Conservation (phyloP, 108 stramenopile genomes). For the Fistulifera pelliculosa region DNA sequence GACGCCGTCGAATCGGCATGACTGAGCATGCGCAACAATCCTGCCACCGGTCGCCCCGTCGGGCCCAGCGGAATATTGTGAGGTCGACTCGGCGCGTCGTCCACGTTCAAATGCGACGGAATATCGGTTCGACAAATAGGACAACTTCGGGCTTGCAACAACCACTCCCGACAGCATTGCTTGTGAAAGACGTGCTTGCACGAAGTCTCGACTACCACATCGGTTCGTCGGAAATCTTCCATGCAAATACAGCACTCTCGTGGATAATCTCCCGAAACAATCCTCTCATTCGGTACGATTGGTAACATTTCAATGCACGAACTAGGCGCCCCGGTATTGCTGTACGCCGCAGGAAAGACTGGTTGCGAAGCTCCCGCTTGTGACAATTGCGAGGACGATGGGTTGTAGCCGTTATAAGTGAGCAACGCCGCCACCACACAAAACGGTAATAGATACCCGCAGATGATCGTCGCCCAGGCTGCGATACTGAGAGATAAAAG, state of each 20-base stretch:
- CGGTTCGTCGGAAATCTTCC: slow-evolving; percentile 38
- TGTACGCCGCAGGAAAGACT: slow-evolving; percentile 42
- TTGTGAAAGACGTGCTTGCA: slow-evolving; percentile 76
- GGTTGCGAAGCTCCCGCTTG: slow-evolving; percentile 15
- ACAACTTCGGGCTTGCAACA: slow-evolving; percentile 56
- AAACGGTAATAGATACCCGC: slow-evolving; percentile 56
- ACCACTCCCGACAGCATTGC: slow-evolving; percentile 59
- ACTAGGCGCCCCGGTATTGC: slow-evolving; percentile 43
- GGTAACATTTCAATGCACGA: slow-evolving; percentile 29
- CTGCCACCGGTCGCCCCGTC: slow-evolving; percentile 8
- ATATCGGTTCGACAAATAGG: slow-evolving; percentile 61
- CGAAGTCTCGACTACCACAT: slow-evolving; percentile 54
- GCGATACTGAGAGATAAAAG: slow-evolving; percentile 48
- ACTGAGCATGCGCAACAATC: slow-evolving; percentile 8
- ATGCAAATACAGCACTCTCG: slow-evolving; percentile 71
- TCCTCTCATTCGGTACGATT: slow-evolving; percentile 20
- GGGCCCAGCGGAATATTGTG: slow-evolving; percentile 8
- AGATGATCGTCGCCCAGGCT: slow-evolving; percentile 54
- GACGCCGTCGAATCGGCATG: background rate
- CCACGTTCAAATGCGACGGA: slow-evolving; percentile 7
- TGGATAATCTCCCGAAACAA: slow-evolving; percentile 34
- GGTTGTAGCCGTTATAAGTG: slow-evolving; percentile 59
- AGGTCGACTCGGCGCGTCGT: background rate
- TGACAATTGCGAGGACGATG: slow-evolving; percentile 12
- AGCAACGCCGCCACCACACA: slow-evolving; percentile 45